Evolutionary conservation across 345 rosid species (phyloP).

Genomic region (Cardamine resedifolia): DNA sequence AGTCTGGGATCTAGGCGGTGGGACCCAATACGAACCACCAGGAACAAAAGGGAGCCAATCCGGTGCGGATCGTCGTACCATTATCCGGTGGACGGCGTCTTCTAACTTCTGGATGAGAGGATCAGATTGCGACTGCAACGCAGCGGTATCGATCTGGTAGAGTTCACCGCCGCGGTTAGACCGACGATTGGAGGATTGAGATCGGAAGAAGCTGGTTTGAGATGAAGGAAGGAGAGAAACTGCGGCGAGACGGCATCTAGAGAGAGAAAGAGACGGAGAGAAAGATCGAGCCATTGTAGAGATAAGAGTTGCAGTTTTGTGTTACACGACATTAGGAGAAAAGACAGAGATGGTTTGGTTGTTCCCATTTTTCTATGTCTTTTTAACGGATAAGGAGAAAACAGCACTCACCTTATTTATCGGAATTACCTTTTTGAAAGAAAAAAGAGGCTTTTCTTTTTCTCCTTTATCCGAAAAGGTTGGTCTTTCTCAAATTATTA

Average conservation of each 20-base stretch:
- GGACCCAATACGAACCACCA: slow-evolving; percentile 95
- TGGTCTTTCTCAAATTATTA: neutral
- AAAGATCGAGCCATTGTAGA: slow-evolving; percentile 36
- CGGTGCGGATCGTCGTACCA: slow-evolving; percentile 91
- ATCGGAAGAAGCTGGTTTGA: slow-evolving; percentile 36
- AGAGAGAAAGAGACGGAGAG: slow-evolving; percentile 29
- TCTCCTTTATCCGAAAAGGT: neutral
- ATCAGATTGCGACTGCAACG: slow-evolving; percentile 46
- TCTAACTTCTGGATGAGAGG: slow-evolving; percentile 73
- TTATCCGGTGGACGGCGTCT: slow-evolving; percentile 86
- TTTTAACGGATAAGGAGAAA: slow-evolving; percentile 18
- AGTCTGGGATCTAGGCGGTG: slow-evolving; percentile 60
- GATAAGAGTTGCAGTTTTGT: slow-evolving; percentile 12
- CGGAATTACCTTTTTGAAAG: neutral
- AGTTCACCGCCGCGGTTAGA: slow-evolving; percentile 34
- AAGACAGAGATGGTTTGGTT: slow-evolving; percentile 6
- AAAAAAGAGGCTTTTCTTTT: neutral
- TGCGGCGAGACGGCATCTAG: slow-evolving; percentile 14
- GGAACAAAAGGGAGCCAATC: slow-evolving; percentile 98
- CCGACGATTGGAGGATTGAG: slow-evolving; percentile 48
- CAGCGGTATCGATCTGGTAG: slow-evolving; percentile 34
- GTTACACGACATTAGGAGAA: slow-evolving; percentile 6
- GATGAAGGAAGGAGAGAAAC: slow-evolving; percentile 31
- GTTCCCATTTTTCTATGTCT: neutral
- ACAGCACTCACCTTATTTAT: neutral